Percentiles rank a stretch among this genome's conserved stretches.
Evolutionary conservation across 306 rosid genomes (phyloP).

Genomic region (Cucurbita pepo): DNA sequence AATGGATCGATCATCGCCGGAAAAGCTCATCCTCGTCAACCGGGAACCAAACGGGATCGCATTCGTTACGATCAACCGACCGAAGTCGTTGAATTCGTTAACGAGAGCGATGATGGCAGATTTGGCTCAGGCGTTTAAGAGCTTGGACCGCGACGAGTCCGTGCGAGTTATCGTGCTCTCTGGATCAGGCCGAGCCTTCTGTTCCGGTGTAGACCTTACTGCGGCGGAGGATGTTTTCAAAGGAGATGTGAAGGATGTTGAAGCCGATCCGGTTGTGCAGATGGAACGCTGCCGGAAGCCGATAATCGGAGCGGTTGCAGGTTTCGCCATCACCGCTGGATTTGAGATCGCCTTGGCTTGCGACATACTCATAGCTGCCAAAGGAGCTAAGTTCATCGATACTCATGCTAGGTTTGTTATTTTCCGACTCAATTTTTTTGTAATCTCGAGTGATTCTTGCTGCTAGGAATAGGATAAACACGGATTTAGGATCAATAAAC

Average conservation of each 20-base stretch:
- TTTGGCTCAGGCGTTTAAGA: conserved; percentile 53
- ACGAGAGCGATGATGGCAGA: conserved; percentile 62
- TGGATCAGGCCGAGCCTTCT: conserved; percentile 80
- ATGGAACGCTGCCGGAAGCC: conserved; percentile 81
- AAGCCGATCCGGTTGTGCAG: conserved; percentile 51
- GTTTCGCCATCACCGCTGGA: conserved; percentile 91
- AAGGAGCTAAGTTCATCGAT: conserved; percentile 71
- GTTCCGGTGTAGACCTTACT: conserved; percentile 80
- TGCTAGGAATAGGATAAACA: no score
- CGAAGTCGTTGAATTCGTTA: conserved; percentile 61
- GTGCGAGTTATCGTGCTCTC: conserved; percentile 55
- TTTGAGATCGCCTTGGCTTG: conserved; percentile 87
- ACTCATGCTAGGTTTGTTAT: conserved; percentile 60
- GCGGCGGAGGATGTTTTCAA: conserved; percentile 83
- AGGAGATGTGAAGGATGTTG: conserved; percentile 78
- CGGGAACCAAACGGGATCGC: conserved; percentile 51
- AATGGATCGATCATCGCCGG: conserved; percentile 31
- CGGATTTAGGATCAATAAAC: no score
- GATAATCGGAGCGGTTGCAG: conserved; percentile 63
- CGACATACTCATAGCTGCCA: conserved; percentile 60
- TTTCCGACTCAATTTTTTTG: no score
- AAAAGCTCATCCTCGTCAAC: conserved; percentile 39
- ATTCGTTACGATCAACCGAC: conserved; percentile 60
- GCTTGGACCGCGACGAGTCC: conserved; percentile 39
- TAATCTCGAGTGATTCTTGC: no score